Base-by-base conservation (phyloP, 1,284 basidiomycete genomes). In the Pulchroboletus neoregius region DNA sequence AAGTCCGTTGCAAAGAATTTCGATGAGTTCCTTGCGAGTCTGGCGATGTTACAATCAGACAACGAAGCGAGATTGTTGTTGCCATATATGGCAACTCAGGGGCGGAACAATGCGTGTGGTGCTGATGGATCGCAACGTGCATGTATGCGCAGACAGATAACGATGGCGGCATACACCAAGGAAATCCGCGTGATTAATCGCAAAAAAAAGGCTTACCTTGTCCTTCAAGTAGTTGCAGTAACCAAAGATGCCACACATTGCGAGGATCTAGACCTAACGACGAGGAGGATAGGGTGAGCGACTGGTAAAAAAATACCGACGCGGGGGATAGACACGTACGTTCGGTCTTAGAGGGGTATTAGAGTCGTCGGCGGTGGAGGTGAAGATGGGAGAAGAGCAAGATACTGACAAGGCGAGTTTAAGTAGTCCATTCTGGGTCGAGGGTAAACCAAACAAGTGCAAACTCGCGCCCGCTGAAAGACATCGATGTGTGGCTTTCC, bases 211-310 rank as follows among this genome's bases (percentile, higher is more conserved):
- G 49, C 81, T 56, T 52, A 89, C 89, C 84, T 93, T 94, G 72
- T 94, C 92, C 70, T 87, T 87, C 65, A 96, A 78, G 76, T 74
- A 96, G 67, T 84, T 94, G 78, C 91, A 93, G 73, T 96, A 96
- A 50, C 79, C 89, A 69, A 97, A 96, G 73, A 97, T 96, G 72
- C 93, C 93, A 73, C 89, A 93, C 89, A 91, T 93, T 55, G 60
- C 71, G 50, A 48, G 7, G 27, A 31, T 38, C 44, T 51, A 40
- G 16, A 4, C 38, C 28, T 59, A 22, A n/a, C 13, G 12, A 24
- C 8, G 23, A 34, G 12, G 4, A 33, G 7, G 33, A 32, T 11
- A 5, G 5, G 3, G 38, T 58, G 37, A 53, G 20, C 15, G 20
- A 39, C 1, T 2, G 13, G 23, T 20, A 13, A n/a, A 31, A 22